phyloP scores from a whole-genome alignment of 257 asterid genomes.

The Oldenlandia corymbosa region DNA sequence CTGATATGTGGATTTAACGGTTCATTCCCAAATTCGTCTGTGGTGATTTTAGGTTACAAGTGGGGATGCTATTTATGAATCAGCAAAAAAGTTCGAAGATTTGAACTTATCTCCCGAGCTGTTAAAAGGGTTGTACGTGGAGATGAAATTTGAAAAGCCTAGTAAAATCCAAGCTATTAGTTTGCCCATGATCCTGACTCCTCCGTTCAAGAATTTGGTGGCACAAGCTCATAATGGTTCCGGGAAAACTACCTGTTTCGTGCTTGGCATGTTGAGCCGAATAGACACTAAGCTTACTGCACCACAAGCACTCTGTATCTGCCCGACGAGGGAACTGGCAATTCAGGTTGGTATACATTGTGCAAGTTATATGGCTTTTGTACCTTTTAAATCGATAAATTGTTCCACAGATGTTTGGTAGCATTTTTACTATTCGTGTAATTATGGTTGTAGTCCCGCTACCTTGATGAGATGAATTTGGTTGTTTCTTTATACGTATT shows the following conservation, averaged over 20 bases:
- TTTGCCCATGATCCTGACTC: constrained; percentile 90
- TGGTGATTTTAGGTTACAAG: constrained; percentile 53
- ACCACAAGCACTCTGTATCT: constrained; percentile 96
- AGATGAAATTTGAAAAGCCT: constrained; percentile 80
- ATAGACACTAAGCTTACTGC: constrained; percentile 53
- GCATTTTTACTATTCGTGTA: neutral
- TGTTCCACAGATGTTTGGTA: too few species aligned
- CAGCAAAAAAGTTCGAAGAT: constrained; percentile 84
- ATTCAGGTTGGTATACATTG: constrained; percentile 51
- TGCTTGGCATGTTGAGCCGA: constrained; percentile 96
- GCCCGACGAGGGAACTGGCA: constrained; percentile 95
- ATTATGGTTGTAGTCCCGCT: neutral
- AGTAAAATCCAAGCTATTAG: constrained; percentile 79
- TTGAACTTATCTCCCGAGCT: constrained; percentile 62
- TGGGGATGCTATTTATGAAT: constrained; percentile 64
- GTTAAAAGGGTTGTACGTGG: constrained; percentile 74
- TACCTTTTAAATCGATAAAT: too few species aligned
- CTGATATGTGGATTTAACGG: neutral
- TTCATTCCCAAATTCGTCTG: neutral
- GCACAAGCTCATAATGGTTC: constrained; percentile 99
- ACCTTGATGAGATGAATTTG: too few species aligned
- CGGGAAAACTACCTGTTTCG: constrained; percentile 96
- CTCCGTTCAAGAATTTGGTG: constrained; percentile 72
- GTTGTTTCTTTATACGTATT: too few species aligned
- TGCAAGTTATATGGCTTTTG: too few species aligned